A percentile compares a stretch with the other conserved stretches of the same genome.
These are phyloP conservation scores for Tremellales sp. DNA, from an alignment of 1,284 basidiomycete species.

Conservation along the genomic window DNA sequence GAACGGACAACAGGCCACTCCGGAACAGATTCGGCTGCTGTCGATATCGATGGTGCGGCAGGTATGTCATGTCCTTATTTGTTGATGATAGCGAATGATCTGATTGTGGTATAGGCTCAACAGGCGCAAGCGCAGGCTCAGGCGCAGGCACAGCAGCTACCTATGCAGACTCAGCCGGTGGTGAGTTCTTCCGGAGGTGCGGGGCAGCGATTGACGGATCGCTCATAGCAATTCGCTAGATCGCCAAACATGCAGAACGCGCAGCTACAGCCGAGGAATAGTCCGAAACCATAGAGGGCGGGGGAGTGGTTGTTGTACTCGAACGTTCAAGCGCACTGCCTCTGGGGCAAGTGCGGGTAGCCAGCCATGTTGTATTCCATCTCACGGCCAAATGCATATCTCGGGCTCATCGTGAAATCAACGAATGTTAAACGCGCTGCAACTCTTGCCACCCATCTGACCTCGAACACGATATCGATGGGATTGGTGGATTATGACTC, in stretches of 20 bases:
- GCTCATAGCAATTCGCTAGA: slow-evolving; percentile 21
- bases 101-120: slow-evolving; percentile 8
- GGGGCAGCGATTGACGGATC: neutral
- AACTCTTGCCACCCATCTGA: neutral
- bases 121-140: slow-evolving; percentile 11
- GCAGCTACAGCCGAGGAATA: slow-evolving; percentile 16
- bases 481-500: slow-evolving; percentile 6
- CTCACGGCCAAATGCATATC: neutral
- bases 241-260: slow-evolving; percentile 26
- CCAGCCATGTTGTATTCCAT: neutral
- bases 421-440: neutral
- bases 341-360: too few species aligned
- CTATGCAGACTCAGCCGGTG: slow-evolving; percentile 10
- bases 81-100: neutral
- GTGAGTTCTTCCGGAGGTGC: slow-evolving; percentile 10
- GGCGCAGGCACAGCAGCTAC: slow-evolving; percentile 8
- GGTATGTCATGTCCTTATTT: slow-evolving; percentile 4
- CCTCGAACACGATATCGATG: slow-evolving; percentile 2
- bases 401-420: neutral
- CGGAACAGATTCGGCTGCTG: slow-evolving; percentile 29
- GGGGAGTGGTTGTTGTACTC: neutral
- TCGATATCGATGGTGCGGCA: slow-evolving; percentile 25
- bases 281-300: slow-evolving; percentile 13
- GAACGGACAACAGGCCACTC: slow-evolving; percentile 31
- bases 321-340: neutral